These are phyloP conservation scores for Saxophila tyrrhenica DNA, from an alignment of 495 filamentous ascomycete genomes.

Conservation along the genomic window DNA sequence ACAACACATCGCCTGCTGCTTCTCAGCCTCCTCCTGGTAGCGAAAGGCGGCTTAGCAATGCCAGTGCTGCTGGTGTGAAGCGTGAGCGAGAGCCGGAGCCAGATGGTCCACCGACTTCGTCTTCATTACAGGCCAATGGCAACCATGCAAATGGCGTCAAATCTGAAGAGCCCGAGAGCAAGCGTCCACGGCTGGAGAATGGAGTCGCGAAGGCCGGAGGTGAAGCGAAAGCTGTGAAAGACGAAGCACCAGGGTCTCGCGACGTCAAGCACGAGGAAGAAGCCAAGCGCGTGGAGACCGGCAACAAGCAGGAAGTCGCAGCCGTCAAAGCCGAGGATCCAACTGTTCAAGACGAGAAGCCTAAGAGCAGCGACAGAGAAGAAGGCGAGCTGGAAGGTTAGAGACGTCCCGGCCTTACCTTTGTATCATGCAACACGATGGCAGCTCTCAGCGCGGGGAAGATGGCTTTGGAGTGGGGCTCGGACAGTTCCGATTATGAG, in stretches of 20 bases:
- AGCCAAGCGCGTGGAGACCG: slow-evolving; percentile 4
- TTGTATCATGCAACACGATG: no score
- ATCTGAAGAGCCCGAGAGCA: background rate
- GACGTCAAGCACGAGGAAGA: slow-evolving; percentile 14
- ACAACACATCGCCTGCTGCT: background rate
- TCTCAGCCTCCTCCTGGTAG: background rate
- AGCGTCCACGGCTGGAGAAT: slow-evolving; percentile 7
- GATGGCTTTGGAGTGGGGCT: no score
- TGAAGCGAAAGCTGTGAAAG: background rate
- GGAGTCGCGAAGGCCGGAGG: background rate
- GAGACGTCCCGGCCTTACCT: background rate
- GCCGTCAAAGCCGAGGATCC: background rate
- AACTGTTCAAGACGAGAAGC: slow-evolving; percentile 1
- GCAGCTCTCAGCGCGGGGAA: no score
- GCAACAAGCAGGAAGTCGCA: slow-evolving; percentile 5
- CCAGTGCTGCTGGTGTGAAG: slow-evolving; percentile 13
- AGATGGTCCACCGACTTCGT: no score
- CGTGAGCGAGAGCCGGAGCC: slow-evolving; percentile 12
- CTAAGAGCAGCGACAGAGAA: slow-evolving; percentile 13
- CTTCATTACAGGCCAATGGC: background rate
- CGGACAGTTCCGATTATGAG: no score
- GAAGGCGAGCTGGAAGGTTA: slow-evolving; percentile 26
- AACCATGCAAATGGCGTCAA: background rate
- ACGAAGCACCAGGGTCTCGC: background rate
- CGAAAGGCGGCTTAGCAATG: slow-evolving; percentile 7